Evolutionary conservation across 768 basidiomycete genomes (phyloP).

Genomic region (Sistotremastrum niveocremeum): DNA sequence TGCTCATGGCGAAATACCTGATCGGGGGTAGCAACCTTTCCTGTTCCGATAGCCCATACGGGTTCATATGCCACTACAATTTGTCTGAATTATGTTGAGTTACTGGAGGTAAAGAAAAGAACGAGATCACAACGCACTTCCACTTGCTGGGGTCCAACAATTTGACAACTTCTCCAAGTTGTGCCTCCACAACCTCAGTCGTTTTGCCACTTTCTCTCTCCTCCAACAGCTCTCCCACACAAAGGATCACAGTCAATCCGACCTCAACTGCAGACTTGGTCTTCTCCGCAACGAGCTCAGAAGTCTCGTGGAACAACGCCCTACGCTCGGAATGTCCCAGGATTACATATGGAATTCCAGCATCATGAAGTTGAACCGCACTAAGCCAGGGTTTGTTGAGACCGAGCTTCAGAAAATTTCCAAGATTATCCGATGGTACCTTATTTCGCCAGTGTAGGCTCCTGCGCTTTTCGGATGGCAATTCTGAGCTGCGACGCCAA

Average conservation of each 20-base stretch:
- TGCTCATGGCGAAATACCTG: slow-evolving; percentile 9
- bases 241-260: slow-evolving; percentile 79
- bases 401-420: not conserved
- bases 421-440: slow-evolving; percentile 31
- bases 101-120: not conserved
- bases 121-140: slow-evolving; percentile 40
- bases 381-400: slow-evolving; percentile 23
- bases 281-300: slow-evolving; percentile 72
- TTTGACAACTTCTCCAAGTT: slow-evolving; percentile 64
- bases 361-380: slow-evolving; percentile 73
- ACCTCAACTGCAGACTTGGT: slow-evolving; percentile 68
- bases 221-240: slow-evolving; percentile 87
- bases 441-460: slow-evolving; percentile 95
- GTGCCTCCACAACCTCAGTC: slow-evolving; percentile 62
- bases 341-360: slow-evolving; percentile 82
- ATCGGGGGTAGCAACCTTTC: slow-evolving; percentile 82
- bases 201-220: slow-evolving; percentile 77
- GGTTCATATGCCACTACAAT: slow-evolving; percentile 95
- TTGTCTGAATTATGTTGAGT: slow-evolving; percentile 32
- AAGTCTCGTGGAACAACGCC: slow-evolving; percentile 81
- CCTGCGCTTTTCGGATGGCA: slow-evolving; percentile 72
- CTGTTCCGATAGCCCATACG: slow-evolving; percentile 98
- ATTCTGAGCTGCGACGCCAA: slow-evolving; percentile 87
- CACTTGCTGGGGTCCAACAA: slow-evolving; percentile 55
- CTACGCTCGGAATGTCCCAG: slow-evolving; percentile 96